These are phyloP conservation scores for Phytophthora macrochlamydospora DNA, from an alignment of 352 stramenopile genomes.

Conservation along the genomic window DNA sequence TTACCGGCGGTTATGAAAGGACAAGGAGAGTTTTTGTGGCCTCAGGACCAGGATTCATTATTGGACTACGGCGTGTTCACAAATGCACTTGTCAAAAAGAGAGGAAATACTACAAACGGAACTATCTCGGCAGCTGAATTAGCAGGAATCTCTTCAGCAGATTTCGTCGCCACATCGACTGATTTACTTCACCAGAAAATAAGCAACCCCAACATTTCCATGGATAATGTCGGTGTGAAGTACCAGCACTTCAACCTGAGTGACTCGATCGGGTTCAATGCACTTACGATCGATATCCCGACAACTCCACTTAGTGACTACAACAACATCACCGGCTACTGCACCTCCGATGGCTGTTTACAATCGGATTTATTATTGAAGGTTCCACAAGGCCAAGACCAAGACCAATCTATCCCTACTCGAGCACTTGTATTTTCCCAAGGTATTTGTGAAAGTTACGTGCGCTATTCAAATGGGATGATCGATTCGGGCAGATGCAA, in stretches of 20 bases:
- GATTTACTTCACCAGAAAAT: conserved; percentile 1
- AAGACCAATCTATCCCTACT: no score
- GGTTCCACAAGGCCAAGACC: no score
- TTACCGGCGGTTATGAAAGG: neutral
- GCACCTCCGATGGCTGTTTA: conserved; percentile 9
- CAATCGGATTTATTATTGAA: neutral
- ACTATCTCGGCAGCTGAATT: neutral
- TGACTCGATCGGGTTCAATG: conserved; percentile 18
- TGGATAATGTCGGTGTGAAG: neutral
- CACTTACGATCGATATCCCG: conserved; percentile 25
- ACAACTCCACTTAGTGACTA: neutral
- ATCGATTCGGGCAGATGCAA: neutral
- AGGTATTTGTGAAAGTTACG: no score
- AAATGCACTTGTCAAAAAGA: neutral
- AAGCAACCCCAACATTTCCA: conserved; percentile 4
- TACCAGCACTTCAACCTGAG: conserved; percentile 17
- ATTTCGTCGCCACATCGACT: conserved; percentile 7
- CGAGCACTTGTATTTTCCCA: no score
- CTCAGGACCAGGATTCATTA: neutral
- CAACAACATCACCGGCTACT: neutral
- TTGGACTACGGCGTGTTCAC: neutral
- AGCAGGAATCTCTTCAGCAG: neutral
- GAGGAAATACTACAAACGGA: neutral
- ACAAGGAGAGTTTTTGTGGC: neutral
- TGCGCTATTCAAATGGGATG: neutral